These are phyloP conservation scores for Heracleum sosnowskyi DNA, from an alignment of 129 eudicot species.

Conservation along the genomic window DNA sequence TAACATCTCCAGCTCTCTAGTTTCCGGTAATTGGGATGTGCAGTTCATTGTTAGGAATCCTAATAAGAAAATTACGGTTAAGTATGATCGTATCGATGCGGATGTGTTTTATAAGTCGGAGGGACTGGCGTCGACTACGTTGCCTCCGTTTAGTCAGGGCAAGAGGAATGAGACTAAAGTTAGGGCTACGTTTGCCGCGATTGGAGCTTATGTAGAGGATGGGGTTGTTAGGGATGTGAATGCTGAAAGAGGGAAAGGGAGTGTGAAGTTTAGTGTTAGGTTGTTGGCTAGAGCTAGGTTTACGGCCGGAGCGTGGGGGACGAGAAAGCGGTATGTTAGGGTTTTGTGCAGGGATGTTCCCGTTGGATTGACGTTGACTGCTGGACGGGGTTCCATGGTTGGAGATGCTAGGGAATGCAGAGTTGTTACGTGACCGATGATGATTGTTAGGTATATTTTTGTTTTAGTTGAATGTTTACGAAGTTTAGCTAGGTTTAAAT, in stretches of 20 bases:
- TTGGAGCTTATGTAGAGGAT: conserved; percentile 29
- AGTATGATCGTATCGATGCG: conserved; percentile 45
- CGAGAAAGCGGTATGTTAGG: conserved; percentile 53
- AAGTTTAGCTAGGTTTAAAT: background rate
- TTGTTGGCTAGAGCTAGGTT: conserved; percentile 58
- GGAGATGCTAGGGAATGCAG: conserved; percentile 46
- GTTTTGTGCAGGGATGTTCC: conserved; percentile 46
- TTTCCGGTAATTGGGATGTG: conserved; percentile 49
- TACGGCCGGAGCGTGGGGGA: conserved; percentile 68
- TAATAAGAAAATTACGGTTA: conserved; percentile 57
- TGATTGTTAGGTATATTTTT: conserved; percentile 12
- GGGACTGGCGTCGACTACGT: conserved; percentile 25
- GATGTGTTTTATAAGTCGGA: conserved; percentile 26
- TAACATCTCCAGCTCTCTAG: conserved; percentile 24
- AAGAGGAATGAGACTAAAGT: conserved; percentile 40
- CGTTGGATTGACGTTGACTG: conserved; percentile 23
- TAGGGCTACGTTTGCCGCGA: conserved; percentile 40
- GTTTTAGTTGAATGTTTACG: background rate
- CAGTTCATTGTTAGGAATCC: conserved; percentile 55
- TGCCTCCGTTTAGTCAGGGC: conserved; percentile 63
- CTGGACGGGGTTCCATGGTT: conserved; percentile 29
- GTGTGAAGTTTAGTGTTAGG: conserved; percentile 41
- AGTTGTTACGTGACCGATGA: conserved; percentile 21
- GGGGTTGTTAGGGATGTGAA: conserved; percentile 23
- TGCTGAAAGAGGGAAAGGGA: conserved; percentile 34